Evolutionary conservation across 2,329 filamentous ascomycete genomes (phyloP).

Genomic region (Metarhizium brunneum): DNA sequence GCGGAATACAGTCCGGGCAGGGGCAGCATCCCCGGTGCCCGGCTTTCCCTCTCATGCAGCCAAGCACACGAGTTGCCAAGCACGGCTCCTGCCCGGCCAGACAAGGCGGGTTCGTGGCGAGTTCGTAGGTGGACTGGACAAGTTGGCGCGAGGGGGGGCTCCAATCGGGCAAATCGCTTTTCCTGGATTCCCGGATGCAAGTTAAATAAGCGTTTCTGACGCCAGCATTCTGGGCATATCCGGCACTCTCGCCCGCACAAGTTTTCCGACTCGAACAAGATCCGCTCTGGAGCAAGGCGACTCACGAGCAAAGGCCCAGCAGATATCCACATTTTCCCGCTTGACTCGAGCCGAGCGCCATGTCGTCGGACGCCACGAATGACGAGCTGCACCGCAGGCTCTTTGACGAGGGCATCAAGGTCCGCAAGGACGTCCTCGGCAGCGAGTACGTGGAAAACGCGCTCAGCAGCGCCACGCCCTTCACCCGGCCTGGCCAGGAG

Average conservation of each 20-base stretch:
- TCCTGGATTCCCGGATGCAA: not conserved
- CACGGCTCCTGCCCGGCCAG: not conserved
- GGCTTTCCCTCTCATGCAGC: too few relatives aligned
- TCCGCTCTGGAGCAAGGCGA: too few relatives aligned
- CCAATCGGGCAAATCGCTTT: not conserved
- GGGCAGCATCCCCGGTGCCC: too few relatives aligned
- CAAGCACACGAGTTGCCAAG: not conserved
- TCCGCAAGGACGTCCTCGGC: constrained; percentile 48
- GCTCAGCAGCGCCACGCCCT: constrained; percentile 42
- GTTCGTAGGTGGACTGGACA: not conserved
- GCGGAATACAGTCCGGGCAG: too few relatives aligned
- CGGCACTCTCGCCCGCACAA: not conserved
- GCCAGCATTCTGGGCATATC: not conserved
- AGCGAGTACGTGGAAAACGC: constrained; percentile 47
- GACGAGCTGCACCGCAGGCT: constrained; percentile 19
- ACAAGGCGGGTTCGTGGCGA: too few relatives aligned
- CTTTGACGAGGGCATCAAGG: constrained; percentile 49
- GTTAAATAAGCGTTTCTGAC: not conserved
- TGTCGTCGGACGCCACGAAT: not conserved
- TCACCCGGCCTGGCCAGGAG: constrained; percentile 48
- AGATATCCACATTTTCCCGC: not conserved
- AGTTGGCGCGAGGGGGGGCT: not conserved
- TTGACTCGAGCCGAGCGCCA: not conserved
- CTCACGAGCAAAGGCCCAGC: too few relatives aligned
- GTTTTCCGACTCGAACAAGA: not conserved